Base-by-base conservation (phyloP, 106 monocot species). In the Acanthochlamys bracteata region DNA sequence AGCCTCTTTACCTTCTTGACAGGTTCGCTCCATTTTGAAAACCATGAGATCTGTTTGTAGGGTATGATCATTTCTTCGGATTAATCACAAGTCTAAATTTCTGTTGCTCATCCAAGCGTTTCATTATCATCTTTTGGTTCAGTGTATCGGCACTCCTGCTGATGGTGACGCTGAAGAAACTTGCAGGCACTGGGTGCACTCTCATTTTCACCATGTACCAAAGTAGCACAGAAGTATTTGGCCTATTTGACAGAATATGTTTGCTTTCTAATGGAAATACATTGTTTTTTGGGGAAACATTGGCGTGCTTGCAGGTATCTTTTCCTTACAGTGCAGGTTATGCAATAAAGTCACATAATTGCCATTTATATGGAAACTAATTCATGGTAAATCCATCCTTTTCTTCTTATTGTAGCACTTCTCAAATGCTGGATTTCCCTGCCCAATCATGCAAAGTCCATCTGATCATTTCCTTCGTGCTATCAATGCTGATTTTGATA, bases 201-300 rank as follows among this genome's bases (percentile, higher is more conserved):
- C 39, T 92, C 42, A 89, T 98, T 71, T 92, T 98, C 72, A 98
- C 98, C 4, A 98, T 98, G 98, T 81, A 92, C 55, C 98, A 98
- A 62, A 98, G 98, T 73, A 98, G 98, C 63, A 98, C 98, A 41
- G 98, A 98, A 79, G 98, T 98, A 43, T 98, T 98, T 81, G 98
- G 98, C 23, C 88, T 98, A 45, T 98, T 89, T 79, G 98, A 98
- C 64, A 78, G 98, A 73, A 98, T 98, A 55, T 98, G 98, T 71
- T 77, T 98, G 64, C 92, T 98, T 73, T 98, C 98, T 63, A 98
- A 98, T 83, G 98, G 98, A 63, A 98, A 92, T 69, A 89, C 88
- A 55, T 74, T 98, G 67, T 98, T 98, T 77, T 98, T 98, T 71
- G 92, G 98, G 63, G 92, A 98, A 75, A 98, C 88, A 15, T 72